phyloP scores from a whole-genome alignment of 1,284 basidiomycete genomes.

The Apiotrichum mycotoxinovorans region DNA sequence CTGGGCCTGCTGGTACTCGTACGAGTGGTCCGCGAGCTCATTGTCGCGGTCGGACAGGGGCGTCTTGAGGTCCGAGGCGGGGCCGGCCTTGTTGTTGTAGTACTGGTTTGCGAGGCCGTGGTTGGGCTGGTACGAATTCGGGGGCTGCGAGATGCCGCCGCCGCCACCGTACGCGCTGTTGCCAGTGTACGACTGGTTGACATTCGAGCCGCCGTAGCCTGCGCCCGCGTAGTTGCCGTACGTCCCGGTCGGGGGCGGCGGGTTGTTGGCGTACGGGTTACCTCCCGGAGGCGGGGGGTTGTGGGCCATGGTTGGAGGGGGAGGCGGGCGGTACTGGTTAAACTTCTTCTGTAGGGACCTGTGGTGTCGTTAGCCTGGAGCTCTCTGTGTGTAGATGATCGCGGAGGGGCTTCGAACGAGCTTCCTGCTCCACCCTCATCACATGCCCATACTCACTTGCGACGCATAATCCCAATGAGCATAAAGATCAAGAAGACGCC shows the following conservation, averaged over 20 bases:
- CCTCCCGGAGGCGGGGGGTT: background rate
- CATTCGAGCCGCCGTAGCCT: slow-evolving; percentile 9
- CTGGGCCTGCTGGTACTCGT: slow-evolving; percentile 48
- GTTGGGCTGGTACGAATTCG: slow-evolving; percentile 38
- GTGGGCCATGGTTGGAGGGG: background rate
- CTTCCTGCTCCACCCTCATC: no score
- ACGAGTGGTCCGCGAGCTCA: slow-evolving; percentile 15
- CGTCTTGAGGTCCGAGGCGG: slow-evolving; percentile 4
- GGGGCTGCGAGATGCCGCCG: slow-evolving; percentile 12
- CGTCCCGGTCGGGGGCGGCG: slow-evolving; percentile 22
- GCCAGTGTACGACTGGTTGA: background rate
- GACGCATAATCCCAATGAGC: slow-evolving; percentile 31
- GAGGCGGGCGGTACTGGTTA: slow-evolving; percentile 33
- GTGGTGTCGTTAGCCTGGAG: background rate
- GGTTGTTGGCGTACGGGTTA: background rate
- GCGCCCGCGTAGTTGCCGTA: slow-evolving; percentile 16
- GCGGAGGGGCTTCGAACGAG: background rate
- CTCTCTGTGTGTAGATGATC: background rate
- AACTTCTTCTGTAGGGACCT: slow-evolving; percentile 30
- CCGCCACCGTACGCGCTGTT: background rate
- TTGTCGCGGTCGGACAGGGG: background rate
- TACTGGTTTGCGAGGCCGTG: slow-evolving; percentile 30
- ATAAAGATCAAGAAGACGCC: slow-evolving; percentile 35
- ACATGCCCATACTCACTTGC: slow-evolving; percentile 46
- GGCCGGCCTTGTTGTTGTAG: slow-evolving; percentile 22